These are phyloP conservation scores for Geosmithia morbida DNA, from an alignment of 2,329 filamentous ascomycete species.

Conservation along the genomic window DNA sequence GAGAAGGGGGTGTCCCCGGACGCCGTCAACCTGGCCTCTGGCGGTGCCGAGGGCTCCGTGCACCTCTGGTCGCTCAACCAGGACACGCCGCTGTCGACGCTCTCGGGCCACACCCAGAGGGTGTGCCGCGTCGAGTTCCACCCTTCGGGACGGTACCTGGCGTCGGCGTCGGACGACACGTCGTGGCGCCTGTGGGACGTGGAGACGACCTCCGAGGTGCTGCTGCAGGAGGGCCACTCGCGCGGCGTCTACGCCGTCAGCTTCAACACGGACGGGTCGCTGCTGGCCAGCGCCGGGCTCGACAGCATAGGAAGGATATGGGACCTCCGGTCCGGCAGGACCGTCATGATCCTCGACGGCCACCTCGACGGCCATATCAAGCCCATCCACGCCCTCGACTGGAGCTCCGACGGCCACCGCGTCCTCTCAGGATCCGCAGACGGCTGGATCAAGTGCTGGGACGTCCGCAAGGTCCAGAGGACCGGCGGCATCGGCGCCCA, in stretches of 20 bases:
- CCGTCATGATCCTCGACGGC: constrained; percentile 88
- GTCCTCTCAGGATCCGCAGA: constrained; percentile 86
- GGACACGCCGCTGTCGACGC: constrained; percentile 70
- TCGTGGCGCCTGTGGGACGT: constrained; percentile 97
- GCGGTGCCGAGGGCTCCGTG: constrained; percentile 75
- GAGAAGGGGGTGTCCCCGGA: constrained; percentile 56
- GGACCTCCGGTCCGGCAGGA: constrained; percentile 85
- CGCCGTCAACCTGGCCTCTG: constrained; percentile 74
- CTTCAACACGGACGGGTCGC: constrained; percentile 83
- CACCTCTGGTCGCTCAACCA: constrained; percentile 82
- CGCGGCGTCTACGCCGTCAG: constrained; percentile 81
- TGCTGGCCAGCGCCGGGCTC: constrained; percentile 81
- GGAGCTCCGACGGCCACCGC: constrained; percentile 83
- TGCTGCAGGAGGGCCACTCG: constrained; percentile 88
- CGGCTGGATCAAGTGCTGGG: constrained; percentile 97
- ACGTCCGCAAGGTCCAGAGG: constrained; percentile 75
- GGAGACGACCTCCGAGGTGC: constrained; percentile 65
- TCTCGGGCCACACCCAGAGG: constrained; percentile 72
- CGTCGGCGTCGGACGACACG: constrained; percentile 88
- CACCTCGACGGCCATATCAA: constrained; percentile 72
- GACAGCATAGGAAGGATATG: constrained; percentile 93
- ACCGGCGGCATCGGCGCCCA: constrained; percentile 83
- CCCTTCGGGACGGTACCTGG: constrained; percentile 76
- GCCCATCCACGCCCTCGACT: constrained; percentile 86
- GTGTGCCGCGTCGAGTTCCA: constrained; percentile 93